Percentiles rank a stretch among this genome's conserved stretches.
These are phyloP conservation scores for Medicago truncatula DNA, from an alignment of 306 rosid species.

Conservation along the genomic window DNA sequence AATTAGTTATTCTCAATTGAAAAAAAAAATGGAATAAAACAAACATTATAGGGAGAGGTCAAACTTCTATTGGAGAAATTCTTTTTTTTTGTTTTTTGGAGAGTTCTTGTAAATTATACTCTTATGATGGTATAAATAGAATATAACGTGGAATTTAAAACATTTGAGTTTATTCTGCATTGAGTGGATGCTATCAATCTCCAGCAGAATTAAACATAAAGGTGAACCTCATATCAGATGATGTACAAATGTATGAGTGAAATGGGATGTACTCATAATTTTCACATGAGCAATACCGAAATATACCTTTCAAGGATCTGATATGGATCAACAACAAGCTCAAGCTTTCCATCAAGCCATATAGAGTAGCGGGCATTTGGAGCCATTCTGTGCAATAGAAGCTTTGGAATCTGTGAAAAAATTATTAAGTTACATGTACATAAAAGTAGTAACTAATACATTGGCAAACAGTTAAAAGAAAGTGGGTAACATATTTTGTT, in stretches of 20 bases:
- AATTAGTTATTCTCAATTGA: conserved; percentile 3
- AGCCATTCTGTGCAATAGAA: conserved; percentile 84
- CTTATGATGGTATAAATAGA: too few relatives aligned
- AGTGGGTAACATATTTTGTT: neutral
- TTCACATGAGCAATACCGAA: conserved; percentile 1
- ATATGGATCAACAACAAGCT: conserved; percentile 94
- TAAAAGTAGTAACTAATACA: neutral
- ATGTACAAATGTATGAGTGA: conserved; percentile 18
- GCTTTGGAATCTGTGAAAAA: conserved; percentile 87
- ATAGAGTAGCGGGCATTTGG: conserved; percentile 91
- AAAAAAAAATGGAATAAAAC: neutral
- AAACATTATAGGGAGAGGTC: neutral
- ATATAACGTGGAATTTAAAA: neutral
- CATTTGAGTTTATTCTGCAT: conserved; percentile 11
- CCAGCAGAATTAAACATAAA: conserved; percentile 15
- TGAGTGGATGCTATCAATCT: neutral
- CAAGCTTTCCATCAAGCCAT: conserved; percentile 95
- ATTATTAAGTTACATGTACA: conserved; percentile 36
- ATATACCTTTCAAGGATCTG: conserved; percentile 88
- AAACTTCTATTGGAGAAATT: conserved; percentile 4
- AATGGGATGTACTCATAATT: conserved; percentile 10
- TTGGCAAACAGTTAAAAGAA: conserved; percentile 12
- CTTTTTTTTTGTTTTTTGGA: too few relatives aligned
- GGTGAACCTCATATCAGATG: neutral
- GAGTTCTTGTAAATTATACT: too few relatives aligned